Conservation (phyloP, 441 rosid genomes). For the Syzygium syzygioides region DNA sequence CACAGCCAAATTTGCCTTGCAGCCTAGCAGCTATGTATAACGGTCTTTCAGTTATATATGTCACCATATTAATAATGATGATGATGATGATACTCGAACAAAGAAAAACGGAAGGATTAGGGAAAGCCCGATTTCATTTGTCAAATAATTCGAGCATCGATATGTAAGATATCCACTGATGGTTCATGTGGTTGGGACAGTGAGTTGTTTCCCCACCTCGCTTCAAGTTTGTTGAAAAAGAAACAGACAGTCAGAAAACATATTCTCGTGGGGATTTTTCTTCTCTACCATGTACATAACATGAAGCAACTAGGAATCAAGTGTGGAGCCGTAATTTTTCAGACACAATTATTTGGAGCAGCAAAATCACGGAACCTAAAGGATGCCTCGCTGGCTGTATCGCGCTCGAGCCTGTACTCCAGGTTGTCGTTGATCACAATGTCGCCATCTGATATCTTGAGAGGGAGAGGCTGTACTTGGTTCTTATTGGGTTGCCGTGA, state of each 20-base stretch:
- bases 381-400: constrained; percentile 65
- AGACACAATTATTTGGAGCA: constrained; percentile 60
- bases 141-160: not conserved
- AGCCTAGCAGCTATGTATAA: not conserved
- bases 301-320: not conserved
- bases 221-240: not conserved
- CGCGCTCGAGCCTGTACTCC: constrained; percentile 37
- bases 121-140: not conserved
- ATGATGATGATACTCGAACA: not conserved
- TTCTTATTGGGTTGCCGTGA: constrained; percentile 47
- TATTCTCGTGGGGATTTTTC: not conserved
- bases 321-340: not conserved
- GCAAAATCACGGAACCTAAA: constrained; percentile 76
- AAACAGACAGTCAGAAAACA: not conserved
- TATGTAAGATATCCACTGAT: not conserved
- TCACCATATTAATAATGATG: not conserved
- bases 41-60: not conserved
- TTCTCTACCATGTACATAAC: not conserved
- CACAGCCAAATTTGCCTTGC: not conserved
- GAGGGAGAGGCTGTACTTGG: constrained; percentile 51
- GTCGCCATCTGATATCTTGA: constrained; percentile 13
- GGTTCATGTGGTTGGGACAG: not conserved
- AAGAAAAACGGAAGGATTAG: not conserved
- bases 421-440: constrained; percentile 1
- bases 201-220: not conserved